Conservation (phyloP, 2,329 filamentous ascomycete species). For the Penicillium nordicum region DNA sequence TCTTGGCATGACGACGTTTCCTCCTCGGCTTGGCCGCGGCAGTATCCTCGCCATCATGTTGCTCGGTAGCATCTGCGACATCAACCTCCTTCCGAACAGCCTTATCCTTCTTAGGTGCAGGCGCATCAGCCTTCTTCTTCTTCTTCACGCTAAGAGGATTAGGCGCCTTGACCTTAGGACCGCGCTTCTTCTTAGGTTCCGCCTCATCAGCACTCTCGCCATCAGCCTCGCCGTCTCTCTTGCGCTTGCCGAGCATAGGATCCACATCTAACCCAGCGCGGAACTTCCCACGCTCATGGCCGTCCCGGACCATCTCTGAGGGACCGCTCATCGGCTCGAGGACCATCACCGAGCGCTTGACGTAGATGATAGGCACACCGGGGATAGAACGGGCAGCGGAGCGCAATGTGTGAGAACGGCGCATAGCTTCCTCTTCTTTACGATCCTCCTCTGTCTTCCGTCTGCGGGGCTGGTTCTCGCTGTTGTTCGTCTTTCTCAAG, state of each 20-base stretch:
- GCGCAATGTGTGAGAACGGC: slow-evolving; percentile 35
- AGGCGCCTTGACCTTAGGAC: slow-evolving; percentile 41
- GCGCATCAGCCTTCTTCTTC: slow-evolving; percentile 35
- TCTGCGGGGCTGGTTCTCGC: slow-evolving; percentile 32
- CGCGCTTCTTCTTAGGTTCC: slow-evolving; percentile 34
- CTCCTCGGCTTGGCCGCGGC: slow-evolving; percentile 33
- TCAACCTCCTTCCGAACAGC: slow-evolving; percentile 9
- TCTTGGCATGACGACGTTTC: slow-evolving; percentile 36
- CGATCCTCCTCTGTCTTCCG: slow-evolving; percentile 30
- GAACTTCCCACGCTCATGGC: slow-evolving; percentile 48
- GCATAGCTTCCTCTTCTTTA: slow-evolving; percentile 30
- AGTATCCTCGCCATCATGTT: slow-evolving; percentile 23
- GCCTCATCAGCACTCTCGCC: slow-evolving; percentile 16
- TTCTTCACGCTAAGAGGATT: slow-evolving; percentile 51
- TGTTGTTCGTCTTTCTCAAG: slow-evolving; percentile 23
- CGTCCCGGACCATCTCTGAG: slow-evolving; percentile 43
- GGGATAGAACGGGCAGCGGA: slow-evolving; percentile 42
- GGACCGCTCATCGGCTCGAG: slow-evolving; percentile 47
- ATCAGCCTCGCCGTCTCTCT: slow-evolving; percentile 28
- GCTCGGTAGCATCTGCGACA: slow-evolving; percentile 20
- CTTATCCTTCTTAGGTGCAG: slow-evolving; percentile 20
- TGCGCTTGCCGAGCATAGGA: slow-evolving; percentile 33
- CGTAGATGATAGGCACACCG: slow-evolving; percentile 50
- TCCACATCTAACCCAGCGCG: slow-evolving; percentile 39
- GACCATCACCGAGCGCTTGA: slow-evolving; percentile 51